Evolutionary conservation across 805 yeast genomes (phyloP).

Genomic region (Saccharomycopsis javanensis): DNA sequence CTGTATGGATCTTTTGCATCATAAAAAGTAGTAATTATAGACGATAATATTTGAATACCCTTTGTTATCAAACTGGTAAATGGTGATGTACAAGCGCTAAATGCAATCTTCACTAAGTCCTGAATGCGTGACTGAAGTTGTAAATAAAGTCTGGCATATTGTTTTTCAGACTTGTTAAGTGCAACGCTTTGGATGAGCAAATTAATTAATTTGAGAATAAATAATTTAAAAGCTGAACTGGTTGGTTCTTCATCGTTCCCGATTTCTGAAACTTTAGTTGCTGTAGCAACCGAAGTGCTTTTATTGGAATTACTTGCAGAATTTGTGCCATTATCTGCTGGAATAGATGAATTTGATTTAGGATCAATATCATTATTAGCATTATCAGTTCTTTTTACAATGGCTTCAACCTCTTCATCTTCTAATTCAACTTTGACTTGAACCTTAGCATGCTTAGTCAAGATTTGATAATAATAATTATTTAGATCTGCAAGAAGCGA

Average conservation of each 20-base stretch:
- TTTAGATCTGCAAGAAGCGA: constrained; percentile 34
- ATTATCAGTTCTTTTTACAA: constrained; percentile 27
- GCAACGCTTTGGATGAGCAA: constrained; percentile 33
- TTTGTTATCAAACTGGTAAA: constrained; percentile 47
- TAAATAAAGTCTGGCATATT: constrained; percentile 30
- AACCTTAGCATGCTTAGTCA: constrained; percentile 29
- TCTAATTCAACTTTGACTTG: constrained; percentile 30
- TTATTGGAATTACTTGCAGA: constrained; percentile 21
- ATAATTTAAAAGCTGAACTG: constrained; percentile 44
- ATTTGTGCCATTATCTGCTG: constrained; percentile 16
- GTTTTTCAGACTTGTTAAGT: constrained; percentile 14
- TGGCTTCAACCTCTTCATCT: constrained; percentile 40
- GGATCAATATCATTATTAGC: constrained; percentile 20
- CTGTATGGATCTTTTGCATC: constrained; percentile 63
- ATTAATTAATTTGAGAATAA: constrained; percentile 38
- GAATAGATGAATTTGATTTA: constrained; percentile 17
- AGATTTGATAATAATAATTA: constrained; percentile 33
- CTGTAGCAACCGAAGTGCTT: neutral
- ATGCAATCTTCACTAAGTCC: constrained; percentile 69
- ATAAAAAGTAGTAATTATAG: constrained; percentile 51
- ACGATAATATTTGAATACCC: constrained; percentile 61
- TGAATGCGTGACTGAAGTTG: constrained; percentile 38
- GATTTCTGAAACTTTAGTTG: neutral
- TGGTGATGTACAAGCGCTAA: constrained; percentile 70
- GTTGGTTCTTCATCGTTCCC: constrained; percentile 38